Conservation (phyloP, 495 filamentous ascomycete genomes). For the Tuber brumale region DNA sequence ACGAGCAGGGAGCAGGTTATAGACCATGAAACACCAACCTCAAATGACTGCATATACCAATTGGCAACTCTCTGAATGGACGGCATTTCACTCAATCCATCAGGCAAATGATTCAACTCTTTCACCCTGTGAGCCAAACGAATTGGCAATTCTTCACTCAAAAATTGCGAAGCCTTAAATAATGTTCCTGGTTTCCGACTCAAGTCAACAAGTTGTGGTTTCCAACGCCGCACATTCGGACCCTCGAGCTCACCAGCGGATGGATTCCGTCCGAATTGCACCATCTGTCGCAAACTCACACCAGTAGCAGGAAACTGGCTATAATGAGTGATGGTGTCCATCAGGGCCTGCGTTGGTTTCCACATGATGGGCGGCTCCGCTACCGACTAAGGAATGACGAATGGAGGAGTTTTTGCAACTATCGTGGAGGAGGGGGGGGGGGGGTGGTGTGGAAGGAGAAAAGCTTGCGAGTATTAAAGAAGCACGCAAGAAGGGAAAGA, state of each 20-base stretch:
- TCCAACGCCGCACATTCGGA: slow-evolving; percentile 29
- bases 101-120: slow-evolving; percentile 85
- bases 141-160: slow-evolving; percentile 96
- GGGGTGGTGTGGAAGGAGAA: background rate
- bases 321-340: slow-evolving; percentile 99
- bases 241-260: slow-evolving; percentile 60
- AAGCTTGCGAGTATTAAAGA: background rate
- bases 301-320: slow-evolving; percentile 94
- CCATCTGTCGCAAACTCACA: slow-evolving; percentile 95
- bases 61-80: slow-evolving; percentile 91
- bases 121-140: slow-evolving; percentile 92
- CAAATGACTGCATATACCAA: slow-evolving; percentile 99
- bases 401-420: background rate
- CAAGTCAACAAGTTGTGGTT: slow-evolving; percentile 34
- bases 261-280: slow-evolving; percentile 90
- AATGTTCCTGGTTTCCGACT: slow-evolving; percentile 62
- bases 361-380: slow-evolving; percentile 47
- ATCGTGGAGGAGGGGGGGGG: background rate
- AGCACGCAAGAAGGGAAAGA: background rate
- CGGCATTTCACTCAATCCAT: slow-evolving; percentile 96
- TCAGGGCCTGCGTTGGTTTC: slow-evolving; percentile 81
- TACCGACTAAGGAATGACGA: slow-evolving; percentile 13
- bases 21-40: slow-evolving; percentile 54
- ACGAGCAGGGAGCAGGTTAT: background rate
- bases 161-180: slow-evolving; percentile 95